phyloP scores from a whole-genome alignment of 192 early-diverging fungal genomes.

The Gamsiella multidivaricata region DNA sequence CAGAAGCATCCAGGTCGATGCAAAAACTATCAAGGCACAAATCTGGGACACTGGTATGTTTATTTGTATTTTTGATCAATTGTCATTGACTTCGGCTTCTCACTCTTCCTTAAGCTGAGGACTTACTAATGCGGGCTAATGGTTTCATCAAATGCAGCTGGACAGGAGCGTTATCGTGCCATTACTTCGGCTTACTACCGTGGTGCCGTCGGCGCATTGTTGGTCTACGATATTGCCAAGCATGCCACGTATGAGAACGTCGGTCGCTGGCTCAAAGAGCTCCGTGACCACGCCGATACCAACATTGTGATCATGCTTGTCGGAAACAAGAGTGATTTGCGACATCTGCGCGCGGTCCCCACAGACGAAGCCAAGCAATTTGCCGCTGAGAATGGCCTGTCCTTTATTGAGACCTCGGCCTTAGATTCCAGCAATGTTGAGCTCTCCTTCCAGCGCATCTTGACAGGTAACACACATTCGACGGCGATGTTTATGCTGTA shows the following conservation, averaged over 20 bases:
- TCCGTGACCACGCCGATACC: conserved; percentile 95
- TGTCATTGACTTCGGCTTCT: conserved; percentile 1
- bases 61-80: too few relatives aligned
- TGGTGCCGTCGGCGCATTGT: conserved; percentile 95
- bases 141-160: too few relatives aligned
- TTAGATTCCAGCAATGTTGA: conserved; percentile 97
- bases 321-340: conserved; percentile 99
- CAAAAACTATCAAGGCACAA: conserved; percentile 98
- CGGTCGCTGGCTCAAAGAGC: conserved; percentile 98
- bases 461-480: conserved; percentile 81
- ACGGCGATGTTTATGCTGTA: too few relatives aligned
- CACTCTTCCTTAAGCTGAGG: too few relatives aligned
- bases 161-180: conserved; percentile 85
- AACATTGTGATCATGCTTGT: conserved; percentile 99
- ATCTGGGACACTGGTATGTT: conserved; percentile 97
- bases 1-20: conserved; percentile 94
- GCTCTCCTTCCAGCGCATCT: conserved; percentile 93
- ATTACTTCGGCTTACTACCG: conserved; percentile 93
- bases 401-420: conserved; percentile 99
- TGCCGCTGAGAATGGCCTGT: conserved; percentile 93
- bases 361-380: conserved; percentile 99
- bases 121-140: too few relatives aligned
- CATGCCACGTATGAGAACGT: conserved; percentile 96
- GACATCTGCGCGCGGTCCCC: conserved; percentile 95
- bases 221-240: conserved; percentile 99